Evolutionary conservation across 768 basidiomycete genomes (phyloP).

Genomic region (Termitomyces sp.): DNA sequence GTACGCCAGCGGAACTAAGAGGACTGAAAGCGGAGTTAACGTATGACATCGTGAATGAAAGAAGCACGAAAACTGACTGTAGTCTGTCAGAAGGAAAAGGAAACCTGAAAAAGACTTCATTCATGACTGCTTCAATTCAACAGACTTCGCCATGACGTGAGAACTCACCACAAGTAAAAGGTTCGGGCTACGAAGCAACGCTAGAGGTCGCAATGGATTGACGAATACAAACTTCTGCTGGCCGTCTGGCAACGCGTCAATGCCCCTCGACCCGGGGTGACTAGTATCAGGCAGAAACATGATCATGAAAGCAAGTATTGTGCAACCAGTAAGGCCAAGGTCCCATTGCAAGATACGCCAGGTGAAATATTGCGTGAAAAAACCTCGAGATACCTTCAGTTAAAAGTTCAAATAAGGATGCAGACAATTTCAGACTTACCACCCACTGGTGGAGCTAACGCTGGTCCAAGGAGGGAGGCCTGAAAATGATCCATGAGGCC

Average conservation of each 20-base stretch:
- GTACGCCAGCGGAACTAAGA: slow-evolving; percentile 59
- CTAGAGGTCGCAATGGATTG: slow-evolving; percentile 53
- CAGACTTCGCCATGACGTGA: background rate
- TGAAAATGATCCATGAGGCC: slow-evolving; percentile 12
- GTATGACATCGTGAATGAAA: slow-evolving; percentile 12
- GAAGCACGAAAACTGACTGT: slow-evolving; percentile 25
- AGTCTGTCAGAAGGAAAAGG: slow-evolving; percentile 30
- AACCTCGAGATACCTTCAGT: slow-evolving; percentile 24
- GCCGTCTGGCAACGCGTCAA: slow-evolving; percentile 36
- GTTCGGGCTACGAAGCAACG: slow-evolving; percentile 55
- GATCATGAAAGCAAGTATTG: slow-evolving; percentile 33
- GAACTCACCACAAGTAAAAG: slow-evolving; percentile 45
- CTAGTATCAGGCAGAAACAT: slow-evolving; percentile 62
- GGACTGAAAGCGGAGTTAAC: slow-evolving; percentile 28
- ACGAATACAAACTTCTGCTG: slow-evolving; percentile 35
- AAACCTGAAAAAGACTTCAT: slow-evolving; percentile 25
- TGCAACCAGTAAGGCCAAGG: slow-evolving; percentile 34
- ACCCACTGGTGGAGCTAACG: slow-evolving; percentile 55
- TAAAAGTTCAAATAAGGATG: background rate
- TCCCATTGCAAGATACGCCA: slow-evolving; percentile 58
- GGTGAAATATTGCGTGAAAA: slow-evolving; percentile 52
- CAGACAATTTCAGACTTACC: slow-evolving; percentile 24
- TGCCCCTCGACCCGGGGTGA: slow-evolving; percentile 50
- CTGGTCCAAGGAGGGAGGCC: slow-evolving; percentile 53
- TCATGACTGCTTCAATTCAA: background rate